These are phyloP conservation scores for Plantago elongata DNA, from an alignment of 257 asterid species.

Conservation along the genomic window DNA sequence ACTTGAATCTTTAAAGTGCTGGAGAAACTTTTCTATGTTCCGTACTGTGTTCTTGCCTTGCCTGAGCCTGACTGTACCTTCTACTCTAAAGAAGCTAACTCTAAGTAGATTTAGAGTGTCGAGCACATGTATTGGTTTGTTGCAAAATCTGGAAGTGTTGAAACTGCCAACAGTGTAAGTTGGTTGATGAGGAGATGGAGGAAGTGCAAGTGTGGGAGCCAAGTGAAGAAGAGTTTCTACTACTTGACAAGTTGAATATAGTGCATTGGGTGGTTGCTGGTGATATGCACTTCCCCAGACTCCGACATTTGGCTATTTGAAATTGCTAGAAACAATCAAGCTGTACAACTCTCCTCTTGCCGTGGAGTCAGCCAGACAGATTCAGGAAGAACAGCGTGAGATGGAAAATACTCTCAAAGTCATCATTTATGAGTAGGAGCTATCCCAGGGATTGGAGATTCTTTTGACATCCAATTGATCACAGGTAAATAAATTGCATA, in stretches of 20 bases:
- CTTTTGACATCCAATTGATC: too few relatives aligned
- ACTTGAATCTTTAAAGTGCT: constrained; percentile 15
- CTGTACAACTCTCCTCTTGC: too few relatives aligned
- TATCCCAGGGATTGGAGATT: too few relatives aligned
- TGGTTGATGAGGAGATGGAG: not conserved
- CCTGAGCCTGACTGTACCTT: constrained; percentile 11
- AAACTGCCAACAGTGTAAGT: not conserved
- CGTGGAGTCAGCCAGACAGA: too few relatives aligned
- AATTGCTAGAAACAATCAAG: too few relatives aligned
- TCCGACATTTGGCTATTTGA: constrained; percentile 10
- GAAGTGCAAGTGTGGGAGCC: constrained; percentile 14
- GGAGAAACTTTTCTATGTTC: too few relatives aligned
- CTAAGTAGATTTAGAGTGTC: constrained; percentile 1
- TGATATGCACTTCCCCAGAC: constrained; percentile 18
- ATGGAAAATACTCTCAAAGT: too few relatives aligned
- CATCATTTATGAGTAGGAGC: too few relatives aligned
- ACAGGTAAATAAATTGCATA: too few relatives aligned
- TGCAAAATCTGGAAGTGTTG: constrained; percentile 25
- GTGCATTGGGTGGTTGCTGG: constrained; percentile 15
- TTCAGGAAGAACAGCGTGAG: too few relatives aligned
- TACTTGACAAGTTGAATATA: not conserved
- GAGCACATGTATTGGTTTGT: constrained; percentile 3
- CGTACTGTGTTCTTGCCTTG: not conserved
- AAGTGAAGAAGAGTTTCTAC: constrained; percentile 16
- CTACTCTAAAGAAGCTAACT: constrained; percentile 14